Base-by-base conservation (phyloP, 2,329 filamentous ascomycete genomes). In the Pseudocercospora cruenta region DNA sequence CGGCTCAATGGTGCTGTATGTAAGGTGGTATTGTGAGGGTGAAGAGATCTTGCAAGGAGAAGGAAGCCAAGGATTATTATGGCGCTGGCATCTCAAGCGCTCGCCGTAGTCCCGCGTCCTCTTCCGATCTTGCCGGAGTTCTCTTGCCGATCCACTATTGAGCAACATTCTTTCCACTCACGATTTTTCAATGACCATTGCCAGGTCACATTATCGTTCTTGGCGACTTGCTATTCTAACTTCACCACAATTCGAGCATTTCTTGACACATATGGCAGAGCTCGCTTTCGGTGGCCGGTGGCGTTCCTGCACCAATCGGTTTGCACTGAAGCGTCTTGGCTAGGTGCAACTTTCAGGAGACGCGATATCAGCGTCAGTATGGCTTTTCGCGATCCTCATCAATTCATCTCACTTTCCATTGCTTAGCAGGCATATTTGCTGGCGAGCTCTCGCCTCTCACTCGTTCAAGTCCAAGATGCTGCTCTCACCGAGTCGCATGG, bases 391-490 rank as follows among this genome's bases (percentile, higher is more conserved):
- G 3, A n/a, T 31, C 19, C 4, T 51, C 19, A 51, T 22, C 24
- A 24, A 14, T 10, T 7, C 26, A 31, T 10, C 8, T 31, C 22
- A 1, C 12, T 16, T n/a, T 55, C 16, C 49, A 55, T 16, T 55
- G 51, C 51, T 1, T 55, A 33, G 51, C 14, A 33, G 14, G 51
- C 24, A 7, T 8, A 10, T 14, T 28, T 31, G 22, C 24, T 28
- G 51, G 16, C 51, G 10, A 4, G 2, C 1, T 4, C 14, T 26
- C 51, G 24, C 24, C 51, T 33, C 16, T n/a, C 57, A 45, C 39
- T 45, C 24, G 39, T 5, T 62, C 58, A 62, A 28, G 39, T 5
- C 57, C 58, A 62, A 28, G 19, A 64, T 64, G 65, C 36, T 67
- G 5, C 59, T 58, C 24, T 60, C 59, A 1, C 10, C 45, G 16